Evolutionary conservation across 257 asterid species (phyloP), one percentile per base, ranked within the genome.

Genomic region (Fraxinus quadrangulata): DNA sequence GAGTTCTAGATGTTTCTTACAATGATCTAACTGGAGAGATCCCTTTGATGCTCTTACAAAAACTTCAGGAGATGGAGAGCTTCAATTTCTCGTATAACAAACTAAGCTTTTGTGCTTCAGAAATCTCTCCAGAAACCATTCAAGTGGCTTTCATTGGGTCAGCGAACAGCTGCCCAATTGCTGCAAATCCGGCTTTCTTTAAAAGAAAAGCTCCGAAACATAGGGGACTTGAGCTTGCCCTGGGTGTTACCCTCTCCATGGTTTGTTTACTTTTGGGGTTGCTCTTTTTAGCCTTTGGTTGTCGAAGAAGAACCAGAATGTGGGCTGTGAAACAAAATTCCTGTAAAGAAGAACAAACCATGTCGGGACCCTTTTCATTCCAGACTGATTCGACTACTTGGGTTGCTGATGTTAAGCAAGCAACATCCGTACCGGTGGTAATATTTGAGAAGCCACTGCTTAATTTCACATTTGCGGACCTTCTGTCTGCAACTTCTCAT

Each of bases 21-120:
- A 93, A 95, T 82, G 88, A 92, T 84, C 86, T 95, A 73, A 90
- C 92, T 14, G 99, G 99, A 40, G 97, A 89, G 30, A 92, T 95
- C 80, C 97, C 99, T 2, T 59, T 80, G 14, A 13, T 75, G 70
- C 84, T 95, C 59, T 36, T 93, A 17, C 80, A 85, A 72, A 80
- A 88, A 76, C 96, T 95, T 72, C 86, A 80, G 30, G 68, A 74
- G 76, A 87, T 95, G 96, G 88, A 85, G 54, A 84, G 85, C 77
- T 95, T 89, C 84, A 90, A 95, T 67, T 93, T 95, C 85, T 95
- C 99, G 19, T 95, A 90, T 61, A 95, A 95, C 88, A 90, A 95
- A 84, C 86, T 95, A 2, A 92, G 97, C 54, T 83, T 87, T 75
- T 95, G 99, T 68, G 87, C 84, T 23, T 77, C 94, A 1, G 79